Evolutionary conservation across 768 basidiomycete species (phyloP), one percentile per base, ranked within the genome.

Genomic region (Boletus bicolor): DNA sequence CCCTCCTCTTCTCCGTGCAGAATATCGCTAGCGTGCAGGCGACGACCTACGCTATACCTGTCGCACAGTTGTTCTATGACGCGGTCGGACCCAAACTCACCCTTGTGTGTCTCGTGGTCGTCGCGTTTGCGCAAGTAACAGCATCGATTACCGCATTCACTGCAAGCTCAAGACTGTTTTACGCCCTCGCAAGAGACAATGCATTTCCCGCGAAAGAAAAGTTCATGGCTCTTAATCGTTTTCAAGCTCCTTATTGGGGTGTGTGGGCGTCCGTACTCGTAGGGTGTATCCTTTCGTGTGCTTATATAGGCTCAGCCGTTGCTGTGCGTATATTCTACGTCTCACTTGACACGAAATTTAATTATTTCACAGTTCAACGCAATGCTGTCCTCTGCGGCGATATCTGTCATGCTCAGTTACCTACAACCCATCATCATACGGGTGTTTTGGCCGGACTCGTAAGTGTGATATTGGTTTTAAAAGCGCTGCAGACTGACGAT

Each of bases 101-200:
- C 34, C 62, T 82, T 34, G 71, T 83, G 73, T 82, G 80, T 56
- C 72, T 84, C 24, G 69, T 76, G 2, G 73, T 84, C 30, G 72
- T 84, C 49, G 68, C 70, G 36, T 55, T 82, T 19, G 78, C 78
- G 24, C 81, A 84, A 68, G 74, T 77, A 53, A 80, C 79, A 71
- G 82, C 82, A 11, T 76, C 82, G 4, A 76, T 80, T 47, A 82
- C 82, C 12, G 81, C 81, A 32, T 83, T 80, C 64, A 82, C 82
- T 0, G 81, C 82, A 44, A 81, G 80, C 60, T 83, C 82, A 26
- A 70, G 82, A 24, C 59, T 84, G 49, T 78, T 82, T 66, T 84
- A 82, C 53, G 82, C 82, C 30, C 70, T 82, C 12, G 81, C 82
- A 41, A 68, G 82, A 53, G 82, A 82, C 64, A 70, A 80, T 55